Base-by-base conservation (phyloP, 1,284 basidiomycete species). In the Irpex rosettiformis region DNA sequence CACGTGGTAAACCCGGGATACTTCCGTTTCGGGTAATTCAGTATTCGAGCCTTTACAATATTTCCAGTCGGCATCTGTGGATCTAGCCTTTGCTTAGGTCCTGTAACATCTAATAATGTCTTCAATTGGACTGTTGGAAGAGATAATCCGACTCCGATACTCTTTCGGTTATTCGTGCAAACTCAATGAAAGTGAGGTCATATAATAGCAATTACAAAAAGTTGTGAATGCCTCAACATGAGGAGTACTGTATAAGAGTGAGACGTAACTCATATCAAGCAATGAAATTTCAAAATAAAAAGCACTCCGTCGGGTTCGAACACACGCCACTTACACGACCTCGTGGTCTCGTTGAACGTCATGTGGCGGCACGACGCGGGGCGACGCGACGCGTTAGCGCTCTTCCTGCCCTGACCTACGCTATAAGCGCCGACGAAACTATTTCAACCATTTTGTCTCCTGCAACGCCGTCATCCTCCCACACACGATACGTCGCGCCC, bases 321-420 rank as follows among this genome's bases (percentile, higher is more conserved):
- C 43, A 8, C 21, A 24, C 43, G 43, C 43, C 22, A 7, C 43
- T 10, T 10, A 47, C 43, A 18, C 43, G 43, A 47, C 43, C 43
- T 47, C 43, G 43, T 47, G 43, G 43, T 21, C 10, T 18, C 10
- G 48, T 28, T 51, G 24, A 51, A 13, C 48, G 27, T 51, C 48
- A 51, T 29, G 48, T 51, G 48, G 24, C 25, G 28, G 22, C 48
- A 25, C 48, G 48, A 28, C 48, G 48, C 45, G 45, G 21, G 16
- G 45, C 25, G 48, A 28, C 48, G 48, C 45, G 45, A 47, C 45
- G 45, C 25, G 48, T 51, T 1, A 51, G 48, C 48, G 48, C 48
- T 25, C 24, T 10, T 24, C 11, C 28, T 25, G 25, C 16, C 11
- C 18, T 13, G 48, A 8, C 10, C 21, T 10, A 24, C 11, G 4